Evolutionary conservation across 2,329 filamentous ascomycete species (phyloP).

Genomic region (Escovopsis sp.): DNA sequence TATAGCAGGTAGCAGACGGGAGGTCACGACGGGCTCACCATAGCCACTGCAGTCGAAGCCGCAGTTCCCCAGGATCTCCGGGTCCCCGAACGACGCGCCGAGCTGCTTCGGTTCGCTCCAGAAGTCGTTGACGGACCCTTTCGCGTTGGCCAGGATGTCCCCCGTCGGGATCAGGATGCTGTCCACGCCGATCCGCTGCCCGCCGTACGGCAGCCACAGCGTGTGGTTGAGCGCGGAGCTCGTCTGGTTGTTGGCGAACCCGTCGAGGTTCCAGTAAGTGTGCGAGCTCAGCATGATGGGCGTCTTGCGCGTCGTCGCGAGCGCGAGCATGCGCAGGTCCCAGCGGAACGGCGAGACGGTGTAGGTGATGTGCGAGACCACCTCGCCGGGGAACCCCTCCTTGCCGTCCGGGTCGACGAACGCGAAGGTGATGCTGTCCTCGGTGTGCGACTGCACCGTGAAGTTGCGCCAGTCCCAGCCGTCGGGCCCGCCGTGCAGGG

Average conservation of each 20-base stretch:
- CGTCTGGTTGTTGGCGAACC: constrained; percentile 59
- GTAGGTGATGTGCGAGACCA: constrained; percentile 61
- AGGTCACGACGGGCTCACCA: constrained; percentile 33
- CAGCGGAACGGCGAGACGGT: constrained; percentile 50
- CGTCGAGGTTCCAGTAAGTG: constrained; percentile 75
- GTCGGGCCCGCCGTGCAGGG: constrained; percentile 53
- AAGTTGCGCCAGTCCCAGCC: constrained; percentile 72
- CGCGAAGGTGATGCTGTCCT: constrained; percentile 57
- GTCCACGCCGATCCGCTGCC: constrained; percentile 53
- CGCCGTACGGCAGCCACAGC: constrained; percentile 57
- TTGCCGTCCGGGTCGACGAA: constrained; percentile 59
- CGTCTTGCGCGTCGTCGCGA: constrained; percentile 58
- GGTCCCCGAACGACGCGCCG: constrained; percentile 50
- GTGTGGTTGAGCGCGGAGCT: constrained; percentile 54
- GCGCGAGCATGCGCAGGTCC: constrained; percentile 58
- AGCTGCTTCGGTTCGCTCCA: constrained; percentile 72
- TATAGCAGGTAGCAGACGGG: too few species aligned
- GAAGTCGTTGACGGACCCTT: constrained; percentile 61
- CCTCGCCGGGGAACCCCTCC: constrained; percentile 66
- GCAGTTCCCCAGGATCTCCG: constrained; percentile 57
- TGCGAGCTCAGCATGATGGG: constrained; percentile 67
- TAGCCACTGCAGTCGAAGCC: constrained; percentile 74
- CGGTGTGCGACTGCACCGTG: constrained; percentile 54
- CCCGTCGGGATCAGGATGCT: constrained; percentile 62
- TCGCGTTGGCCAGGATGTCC: constrained; percentile 53